Evolutionary conservation across 805 yeast genomes (phyloP), one percentile per base, ranked within the genome.

Genomic region (Cyberlindnera mycetangii): DNA sequence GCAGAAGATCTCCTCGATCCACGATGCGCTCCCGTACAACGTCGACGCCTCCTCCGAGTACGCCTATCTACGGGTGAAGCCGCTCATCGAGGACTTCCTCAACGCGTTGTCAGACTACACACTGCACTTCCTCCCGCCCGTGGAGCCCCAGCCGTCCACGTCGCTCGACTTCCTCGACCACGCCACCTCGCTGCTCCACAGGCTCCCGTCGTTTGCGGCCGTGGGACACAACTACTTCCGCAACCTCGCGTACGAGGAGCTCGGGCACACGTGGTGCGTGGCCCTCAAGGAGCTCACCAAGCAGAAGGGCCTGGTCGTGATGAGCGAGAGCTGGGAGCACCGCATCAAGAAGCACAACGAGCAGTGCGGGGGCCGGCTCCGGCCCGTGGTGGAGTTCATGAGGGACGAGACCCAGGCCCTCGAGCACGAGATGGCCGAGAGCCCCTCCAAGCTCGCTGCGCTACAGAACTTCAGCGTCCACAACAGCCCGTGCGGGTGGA

Each of bases 41-140:
- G 88, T 86, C 49, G 89, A 85, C 53, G 70, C 75, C 10, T 71
- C 75, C 24, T 79, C 85, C 38, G 95, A 87, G 62, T 88, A 88
- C 58, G 80, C 90, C 6, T 88, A 79, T 60, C 65, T 84, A 44
- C 72, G 96, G 47, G 85, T 89, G 27, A 80, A 85, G 56, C 76
- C 84, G 7, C 65, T 69, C 44, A 74, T 85, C 49, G 76, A 76
- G 45, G 93, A 85, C 53, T 86, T 88, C 54, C 74, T 85, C 49
- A 72, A 73, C 51, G 79, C 87, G 21, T 67, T 88, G 39, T 77
- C 85, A 12, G 96, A 88, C 62, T 86, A 83, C 59, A 80, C 86
- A 7, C 69, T 83, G 44, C 79, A 77, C 54, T 83, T 82, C 54
- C 67, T 88, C 48, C 89, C 92, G 16, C 90, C 92, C 2, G 71